These are phyloP conservation scores for Irpex rosettiformis DNA, from an alignment of 1,284 basidiomycete species.

Conservation along the genomic window DNA sequence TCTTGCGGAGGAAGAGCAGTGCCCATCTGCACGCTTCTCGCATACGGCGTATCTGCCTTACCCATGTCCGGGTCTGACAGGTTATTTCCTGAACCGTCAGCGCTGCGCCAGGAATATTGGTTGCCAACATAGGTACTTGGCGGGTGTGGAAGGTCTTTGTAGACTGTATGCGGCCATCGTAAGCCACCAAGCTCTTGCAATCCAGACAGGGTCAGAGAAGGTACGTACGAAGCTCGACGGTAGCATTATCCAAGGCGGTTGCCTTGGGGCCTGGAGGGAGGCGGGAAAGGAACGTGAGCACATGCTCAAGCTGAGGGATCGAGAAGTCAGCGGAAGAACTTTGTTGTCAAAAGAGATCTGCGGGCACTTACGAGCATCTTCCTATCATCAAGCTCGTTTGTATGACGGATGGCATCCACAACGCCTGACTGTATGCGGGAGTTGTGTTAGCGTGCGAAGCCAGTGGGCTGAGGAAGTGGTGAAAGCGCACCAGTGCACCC, in stretches of 20 bases:
- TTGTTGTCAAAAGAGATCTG: constrained; percentile 16
- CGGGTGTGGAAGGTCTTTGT: constrained; percentile 78
- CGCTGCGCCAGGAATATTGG: constrained; percentile 58
- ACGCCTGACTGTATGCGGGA: constrained; percentile 14
- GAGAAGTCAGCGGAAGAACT: constrained; percentile 20
- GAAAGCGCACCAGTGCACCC: constrained; percentile 36
- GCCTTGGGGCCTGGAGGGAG: constrained; percentile 46
- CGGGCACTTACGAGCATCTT: constrained; percentile 45
- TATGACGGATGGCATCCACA: constrained; percentile 54
- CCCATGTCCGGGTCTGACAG: constrained; percentile 66
- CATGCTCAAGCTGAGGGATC: constrained; percentile 60
- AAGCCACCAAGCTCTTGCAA: neutral
- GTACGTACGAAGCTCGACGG: constrained; percentile 55
- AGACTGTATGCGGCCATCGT: constrained; percentile 39
- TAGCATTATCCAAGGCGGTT: constrained; percentile 45
- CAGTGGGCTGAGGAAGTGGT: neutral
- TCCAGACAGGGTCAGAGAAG: neutral
- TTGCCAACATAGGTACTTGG: constrained; percentile 64
- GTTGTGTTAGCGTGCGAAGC: neutral
- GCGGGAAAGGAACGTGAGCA: constrained; percentile 61
- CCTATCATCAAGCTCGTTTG: constrained; percentile 65
- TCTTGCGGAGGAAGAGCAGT: constrained; percentile 61
- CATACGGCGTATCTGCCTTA: constrained; percentile 70
- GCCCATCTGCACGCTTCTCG: constrained; percentile 73
- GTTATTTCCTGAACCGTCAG: constrained; percentile 77